Conservation (phyloP, 495 filamentous ascomycete genomes). For the Penicillium bialowiezense region DNA sequence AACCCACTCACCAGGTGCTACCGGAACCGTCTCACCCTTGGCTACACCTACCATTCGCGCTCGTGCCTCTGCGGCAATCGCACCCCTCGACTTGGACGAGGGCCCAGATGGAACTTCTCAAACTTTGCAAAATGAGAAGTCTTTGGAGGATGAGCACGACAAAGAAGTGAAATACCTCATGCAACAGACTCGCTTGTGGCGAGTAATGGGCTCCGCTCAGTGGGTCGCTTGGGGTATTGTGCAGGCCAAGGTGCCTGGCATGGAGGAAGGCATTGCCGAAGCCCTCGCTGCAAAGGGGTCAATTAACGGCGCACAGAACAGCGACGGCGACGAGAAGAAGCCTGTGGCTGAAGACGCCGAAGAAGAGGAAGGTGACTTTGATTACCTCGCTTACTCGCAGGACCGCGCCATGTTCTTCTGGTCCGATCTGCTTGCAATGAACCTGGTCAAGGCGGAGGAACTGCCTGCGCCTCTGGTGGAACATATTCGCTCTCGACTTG, state of each 20-base stretch:
- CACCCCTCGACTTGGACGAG: slow-evolving; percentile 36
- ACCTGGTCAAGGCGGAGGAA: slow-evolving; percentile 67
- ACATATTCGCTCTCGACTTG: slow-evolving; percentile 53
- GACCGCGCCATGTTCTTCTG: slow-evolving; percentile 90
- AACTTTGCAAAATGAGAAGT: slow-evolving; percentile 50
- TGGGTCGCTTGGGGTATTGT: slow-evolving; percentile 98
- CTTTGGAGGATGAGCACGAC: slow-evolving; percentile 57
- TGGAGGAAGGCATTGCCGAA: slow-evolving; percentile 39
- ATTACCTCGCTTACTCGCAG: slow-evolving; percentile 89
- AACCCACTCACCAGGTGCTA: slow-evolving; percentile 63
- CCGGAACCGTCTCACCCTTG: slow-evolving; percentile 52
- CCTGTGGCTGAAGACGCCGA: slow-evolving; percentile 21
- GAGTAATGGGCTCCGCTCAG: slow-evolving; percentile 78
- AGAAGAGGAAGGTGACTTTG: slow-evolving; percentile 68
- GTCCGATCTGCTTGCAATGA: slow-evolving; percentile 77
- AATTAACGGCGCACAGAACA: slow-evolving; percentile 10
- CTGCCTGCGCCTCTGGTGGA: slow-evolving; percentile 60
- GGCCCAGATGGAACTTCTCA: slow-evolving; percentile 19
- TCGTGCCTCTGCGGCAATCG: slow-evolving; percentile 29
- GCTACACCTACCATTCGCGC: slow-evolving; percentile 44
- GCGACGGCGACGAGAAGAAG: slow-evolving; percentile 8
- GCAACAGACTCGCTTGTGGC: slow-evolving; percentile 79
- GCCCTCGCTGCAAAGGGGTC: slow-evolving; percentile 11
- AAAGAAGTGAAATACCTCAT: slow-evolving; percentile 64
- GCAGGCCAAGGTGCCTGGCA: slow-evolving; percentile 78